Conservation (phyloP, 176 grass and related monocot species). For the Hsuehochloa calcarea region DNA sequence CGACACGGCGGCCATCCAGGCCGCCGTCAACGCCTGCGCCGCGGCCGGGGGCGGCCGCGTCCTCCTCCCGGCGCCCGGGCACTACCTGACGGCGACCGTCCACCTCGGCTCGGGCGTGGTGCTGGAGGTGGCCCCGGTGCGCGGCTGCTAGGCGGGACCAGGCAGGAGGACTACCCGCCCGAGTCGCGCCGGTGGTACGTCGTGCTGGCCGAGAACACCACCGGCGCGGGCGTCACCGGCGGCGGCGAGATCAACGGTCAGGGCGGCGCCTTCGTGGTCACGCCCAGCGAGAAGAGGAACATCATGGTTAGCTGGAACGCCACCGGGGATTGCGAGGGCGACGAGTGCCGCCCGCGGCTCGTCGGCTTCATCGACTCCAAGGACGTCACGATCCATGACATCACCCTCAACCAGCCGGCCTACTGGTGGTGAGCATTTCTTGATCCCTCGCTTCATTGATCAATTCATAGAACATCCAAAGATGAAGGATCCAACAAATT, state of each 20-base stretch:
- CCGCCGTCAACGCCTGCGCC: slow-evolving; percentile 58
- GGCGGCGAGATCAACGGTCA: slow-evolving; percentile 95
- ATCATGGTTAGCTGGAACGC: slow-evolving; percentile 98
- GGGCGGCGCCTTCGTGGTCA: slow-evolving; percentile 66
- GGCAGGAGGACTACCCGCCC: slow-evolving; percentile 67
- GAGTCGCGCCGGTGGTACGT: slow-evolving; percentile 76
- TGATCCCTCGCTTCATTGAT: background rate
- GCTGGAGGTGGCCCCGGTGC: slow-evolving; percentile 67
- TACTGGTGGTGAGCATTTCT: slow-evolving; percentile 74
- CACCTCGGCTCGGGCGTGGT: slow-evolving; percentile 68
- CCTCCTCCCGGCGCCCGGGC: slow-evolving; percentile 55
- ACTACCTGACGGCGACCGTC: slow-evolving; percentile 88
- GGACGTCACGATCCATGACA: slow-evolving; percentile 57
- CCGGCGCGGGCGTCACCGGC: slow-evolving; percentile 65
- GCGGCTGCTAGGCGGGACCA: slow-evolving; percentile 69
- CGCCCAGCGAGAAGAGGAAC: slow-evolving; percentile 78
- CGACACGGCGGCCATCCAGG: slow-evolving; percentile 79
- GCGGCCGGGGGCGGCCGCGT: slow-evolving; percentile 63
- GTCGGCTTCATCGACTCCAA: slow-evolving; percentile 82
- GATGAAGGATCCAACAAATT: too few species aligned
- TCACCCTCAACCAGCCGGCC: slow-evolving; percentile 80
- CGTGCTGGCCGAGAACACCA: slow-evolving; percentile 80
- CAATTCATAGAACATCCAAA: background rate
- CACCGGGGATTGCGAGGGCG: slow-evolving; percentile 66
- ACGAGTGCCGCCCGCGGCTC: slow-evolving; percentile 83